These are phyloP conservation scores for Aspergillus ostianus DNA, from an alignment of 495 filamentous ascomycete genomes.

Conservation along the genomic window DNA sequence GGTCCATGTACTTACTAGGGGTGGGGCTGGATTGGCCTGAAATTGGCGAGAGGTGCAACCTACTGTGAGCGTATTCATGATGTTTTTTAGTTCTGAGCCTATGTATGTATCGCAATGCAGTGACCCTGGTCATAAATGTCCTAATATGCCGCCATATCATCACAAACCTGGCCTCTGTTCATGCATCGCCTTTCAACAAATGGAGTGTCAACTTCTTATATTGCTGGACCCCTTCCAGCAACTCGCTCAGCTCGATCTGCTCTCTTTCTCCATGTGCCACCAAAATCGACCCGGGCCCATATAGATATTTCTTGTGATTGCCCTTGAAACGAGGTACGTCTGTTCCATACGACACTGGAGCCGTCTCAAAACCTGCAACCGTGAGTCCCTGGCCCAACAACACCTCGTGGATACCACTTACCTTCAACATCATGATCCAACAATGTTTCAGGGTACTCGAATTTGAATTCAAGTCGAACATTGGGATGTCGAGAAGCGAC, in stretches of 20 bases:
- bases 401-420: not conserved
- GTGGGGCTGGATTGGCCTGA: too few species aligned
- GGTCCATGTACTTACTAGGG: too few species aligned
- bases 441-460: slow-evolving; percentile 21
- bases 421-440: slow-evolving; percentile 58
- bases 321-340: slow-evolving; percentile 56
- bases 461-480: slow-evolving; percentile 18
- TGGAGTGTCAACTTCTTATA: slow-evolving; percentile 44
- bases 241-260: slow-evolving; percentile 60
- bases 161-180: not conserved
- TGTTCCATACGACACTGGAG: slow-evolving; percentile 76
- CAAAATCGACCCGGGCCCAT: slow-evolving; percentile 75
- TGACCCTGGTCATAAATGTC: too few species aligned
- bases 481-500: slow-evolving; percentile 13
- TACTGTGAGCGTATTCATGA: too few species aligned
- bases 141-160: not conserved
- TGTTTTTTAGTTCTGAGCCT: too few species aligned
- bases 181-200: slow-evolving; percentile 1
- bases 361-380: slow-evolving; percentile 63
- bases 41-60: too few species aligned
- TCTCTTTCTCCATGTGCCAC: slow-evolving; percentile 79
- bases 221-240: slow-evolving; percentile 61
- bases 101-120: too few species aligned
- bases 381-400: not conserved
- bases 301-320: slow-evolving; percentile 71